Base-by-base conservation (phyloP, 2,329 filamentous ascomycete genomes). In the Phialophora verrucosa region DNA sequence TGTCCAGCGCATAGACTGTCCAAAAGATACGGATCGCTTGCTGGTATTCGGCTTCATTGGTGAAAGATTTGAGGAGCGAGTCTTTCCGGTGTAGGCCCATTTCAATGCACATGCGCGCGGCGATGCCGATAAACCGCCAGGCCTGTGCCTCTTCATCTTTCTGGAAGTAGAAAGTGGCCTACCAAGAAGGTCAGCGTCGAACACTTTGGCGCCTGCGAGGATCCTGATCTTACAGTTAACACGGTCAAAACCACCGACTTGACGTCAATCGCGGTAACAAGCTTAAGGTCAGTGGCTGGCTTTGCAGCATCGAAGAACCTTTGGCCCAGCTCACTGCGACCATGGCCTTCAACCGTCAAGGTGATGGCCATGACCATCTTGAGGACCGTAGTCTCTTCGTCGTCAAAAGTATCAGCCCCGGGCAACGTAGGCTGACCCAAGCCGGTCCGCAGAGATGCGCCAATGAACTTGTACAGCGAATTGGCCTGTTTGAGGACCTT, bases 121-220 rank as follows among this genome's bases (percentile, higher is more conserved):
- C 91, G 68, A 96, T 85, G 1, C 93, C 93, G 75, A 96, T 93
- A 53, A 95, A 84, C 12, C 93, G 87, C 90, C 94, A 97, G 0
- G 92, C 91, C 60, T 95, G 84, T 2, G 90, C 85, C 76, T 97
- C 93, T 69, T 97, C 91, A 72, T 94, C 93, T 47, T 87, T 88
- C 59, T 96, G 87, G 74, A 96, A 97, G 70, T 94, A 86, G 77
- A 93, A 97, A 68, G 88, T 89, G 59, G 85, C 86, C 88, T 90
- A 60, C 7, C 55, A 20, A 23, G n/a, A 25, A 51, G 38, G 38
- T 38, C 12, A 31, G 12, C 35, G n/a, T 8, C 14, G 38, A n/a
- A n/a, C 38, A 44, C 6, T 17, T 44, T n/a, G 6, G 38, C 17
- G 5, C 17, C 5, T 44, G 17, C 14, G n/a, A 44, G 12, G 12